Conservation (phyloP, 1,284 basidiomycete species). For the Schizophyllum commune region DNA sequence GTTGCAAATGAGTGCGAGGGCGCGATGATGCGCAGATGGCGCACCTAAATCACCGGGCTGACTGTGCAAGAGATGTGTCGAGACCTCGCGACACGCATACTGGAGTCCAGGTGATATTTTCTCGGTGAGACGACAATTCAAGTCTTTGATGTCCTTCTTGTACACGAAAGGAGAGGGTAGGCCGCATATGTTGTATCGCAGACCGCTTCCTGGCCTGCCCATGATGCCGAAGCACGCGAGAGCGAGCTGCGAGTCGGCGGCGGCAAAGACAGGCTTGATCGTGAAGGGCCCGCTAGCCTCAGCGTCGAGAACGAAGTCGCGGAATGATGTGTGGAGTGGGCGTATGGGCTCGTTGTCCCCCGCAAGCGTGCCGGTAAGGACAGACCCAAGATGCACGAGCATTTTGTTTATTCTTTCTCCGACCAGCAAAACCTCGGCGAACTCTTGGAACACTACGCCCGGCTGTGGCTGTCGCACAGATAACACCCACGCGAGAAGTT, state of each 20-base stretch:
- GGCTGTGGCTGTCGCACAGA: background rate
- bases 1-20: no score
- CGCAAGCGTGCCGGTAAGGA: no score
- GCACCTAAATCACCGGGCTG: no score
- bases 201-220: no score
- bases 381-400: no score
- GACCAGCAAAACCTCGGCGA: background rate
- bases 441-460: background rate
- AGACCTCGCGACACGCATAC: background rate
- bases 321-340: background rate
- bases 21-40: no score
- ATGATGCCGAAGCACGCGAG: background rate
- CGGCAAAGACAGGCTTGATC: background rate
- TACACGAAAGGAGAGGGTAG: background rate
- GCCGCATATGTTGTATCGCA: background rate
- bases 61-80: background rate
- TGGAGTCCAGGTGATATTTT: background rate
- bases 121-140: background rate
- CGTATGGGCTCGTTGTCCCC: background rate
- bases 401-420: no score
- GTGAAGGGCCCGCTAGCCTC: background rate
- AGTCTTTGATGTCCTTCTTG: background rate
- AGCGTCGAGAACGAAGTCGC: background rate
- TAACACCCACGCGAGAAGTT: background rate
- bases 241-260: background rate